These are phyloP conservation scores for Botrytis porri DNA, from an alignment of 2,329 filamentous ascomycete species.

Conservation along the genomic window DNA sequence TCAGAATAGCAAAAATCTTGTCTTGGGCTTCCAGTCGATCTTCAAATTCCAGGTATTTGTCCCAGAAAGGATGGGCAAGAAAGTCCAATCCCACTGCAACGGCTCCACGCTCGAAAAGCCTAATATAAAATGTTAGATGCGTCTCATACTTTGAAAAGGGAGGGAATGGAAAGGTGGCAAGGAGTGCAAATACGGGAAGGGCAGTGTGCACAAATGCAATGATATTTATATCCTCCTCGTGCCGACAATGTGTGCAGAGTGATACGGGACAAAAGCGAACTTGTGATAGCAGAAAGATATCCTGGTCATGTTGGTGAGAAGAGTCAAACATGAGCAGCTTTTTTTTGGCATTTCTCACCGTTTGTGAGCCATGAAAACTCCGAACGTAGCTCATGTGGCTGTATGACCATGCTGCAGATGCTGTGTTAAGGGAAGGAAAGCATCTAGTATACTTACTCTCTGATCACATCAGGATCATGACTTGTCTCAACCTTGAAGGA, in stretches of 20 bases:
- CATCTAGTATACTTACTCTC: constrained; percentile 92
- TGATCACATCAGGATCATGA: constrained; percentile 88
- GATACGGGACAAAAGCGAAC: constrained; percentile 43
- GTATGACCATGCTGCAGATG: constrained; percentile 41
- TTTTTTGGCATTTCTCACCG: constrained; percentile 71
- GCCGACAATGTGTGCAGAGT: constrained; percentile 40
- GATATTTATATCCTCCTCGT: constrained; percentile 46
- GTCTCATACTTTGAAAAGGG: constrained; percentile 23
- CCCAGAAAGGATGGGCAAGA: constrained; percentile 93
- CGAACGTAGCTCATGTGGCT: constrained; percentile 28
- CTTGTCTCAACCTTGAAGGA: constrained; percentile 97
- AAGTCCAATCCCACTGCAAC: constrained; percentile 87
- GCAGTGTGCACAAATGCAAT: constrained; percentile 52
- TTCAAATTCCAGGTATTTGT: constrained; percentile 97
- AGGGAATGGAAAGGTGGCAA: constrained; percentile 40
- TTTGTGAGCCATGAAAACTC: constrained; percentile 47
- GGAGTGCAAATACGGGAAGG: constrained; percentile 61
- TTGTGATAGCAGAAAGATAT: constrained; percentile 50
- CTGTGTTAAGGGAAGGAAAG: constrained; percentile 65
- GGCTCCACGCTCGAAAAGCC: constrained; percentile 88
- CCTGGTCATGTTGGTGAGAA: constrained; percentile 66
- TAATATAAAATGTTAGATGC: constrained; percentile 43
- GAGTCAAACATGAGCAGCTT: constrained; percentile 54
- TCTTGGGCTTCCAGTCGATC: constrained; percentile 82
- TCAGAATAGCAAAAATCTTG: constrained; percentile 79